Evolutionary conservation across 2,329 filamentous ascomycete species (phyloP).

Genomic region (Cladosporium sp.): DNA sequence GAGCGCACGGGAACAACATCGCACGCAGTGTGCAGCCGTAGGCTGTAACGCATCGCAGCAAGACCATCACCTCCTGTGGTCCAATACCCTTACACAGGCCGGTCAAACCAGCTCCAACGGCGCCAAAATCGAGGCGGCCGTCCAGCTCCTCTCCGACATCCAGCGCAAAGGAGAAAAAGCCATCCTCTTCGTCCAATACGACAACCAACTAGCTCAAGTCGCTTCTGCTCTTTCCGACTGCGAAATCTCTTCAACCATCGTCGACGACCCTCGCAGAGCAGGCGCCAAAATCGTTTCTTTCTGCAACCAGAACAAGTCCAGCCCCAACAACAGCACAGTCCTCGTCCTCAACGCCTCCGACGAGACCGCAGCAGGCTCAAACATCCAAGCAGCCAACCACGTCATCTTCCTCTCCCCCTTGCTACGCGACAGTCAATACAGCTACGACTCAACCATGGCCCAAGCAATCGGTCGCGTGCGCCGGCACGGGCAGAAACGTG

Average conservation of each 20-base stretch:
- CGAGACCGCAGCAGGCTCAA: constrained; percentile 56
- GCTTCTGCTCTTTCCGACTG: constrained; percentile 28
- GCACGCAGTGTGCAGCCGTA: constrained; percentile 33
- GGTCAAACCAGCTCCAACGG: constrained; percentile 29
- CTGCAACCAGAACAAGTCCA: constrained; percentile 16
- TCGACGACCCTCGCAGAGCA: constrained; percentile 29
- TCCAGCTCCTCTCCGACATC: constrained; percentile 42
- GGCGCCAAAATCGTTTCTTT: constrained; percentile 21
- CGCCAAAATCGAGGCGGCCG: constrained; percentile 46
- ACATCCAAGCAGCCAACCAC: constrained; percentile 61
- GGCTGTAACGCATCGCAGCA: constrained; percentile 40
- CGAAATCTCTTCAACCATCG: constrained; percentile 33
- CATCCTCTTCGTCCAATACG: constrained; percentile 54
- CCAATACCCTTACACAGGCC: constrained; percentile 32
- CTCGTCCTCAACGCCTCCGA: constrained; percentile 55
- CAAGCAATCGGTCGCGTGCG: constrained; percentile 61
- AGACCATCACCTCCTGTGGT: constrained; percentile 39
- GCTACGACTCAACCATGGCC: constrained; percentile 56
- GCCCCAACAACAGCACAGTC: constrained; percentile 37
- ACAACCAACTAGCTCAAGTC: constrained; percentile 40
- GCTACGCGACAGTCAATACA: constrained; percentile 45
- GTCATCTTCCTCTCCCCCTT: constrained; percentile 60
- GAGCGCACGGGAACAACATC: constrained; percentile 21
- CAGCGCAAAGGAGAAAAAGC: constrained; percentile 43
- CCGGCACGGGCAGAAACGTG: constrained; percentile 55